A percentile compares a stretch with the other conserved stretches of the same genome.
Conservation (phyloP, 176 grass and related monocot species). For the Hordeum marinum region DNA sequence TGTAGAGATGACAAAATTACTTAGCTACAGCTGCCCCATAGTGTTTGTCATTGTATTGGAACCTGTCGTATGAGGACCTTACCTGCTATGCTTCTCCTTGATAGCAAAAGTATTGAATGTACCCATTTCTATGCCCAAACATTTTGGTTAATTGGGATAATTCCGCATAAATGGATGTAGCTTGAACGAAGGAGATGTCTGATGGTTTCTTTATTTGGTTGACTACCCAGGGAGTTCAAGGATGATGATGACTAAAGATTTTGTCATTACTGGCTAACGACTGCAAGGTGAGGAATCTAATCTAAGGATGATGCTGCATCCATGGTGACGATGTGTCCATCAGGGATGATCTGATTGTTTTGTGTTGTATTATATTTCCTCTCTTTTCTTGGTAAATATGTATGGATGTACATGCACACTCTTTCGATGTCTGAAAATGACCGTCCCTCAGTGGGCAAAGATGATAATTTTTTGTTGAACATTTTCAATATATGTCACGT, state of each 20-base stretch:
- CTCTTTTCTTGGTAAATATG: constrained; percentile 31
- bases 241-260: constrained; percentile 23
- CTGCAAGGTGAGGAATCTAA: neutral
- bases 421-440: neutral
- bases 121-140: neutral
- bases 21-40: neutral
- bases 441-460: neutral
- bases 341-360: constrained; percentile 17
- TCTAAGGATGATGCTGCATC: neutral
- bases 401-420: neutral
- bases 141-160: neutral
- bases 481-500: neutral
- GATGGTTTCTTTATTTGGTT: neutral
- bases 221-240: constrained; percentile 31
- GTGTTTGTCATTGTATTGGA: neutral
- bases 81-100: neutral
- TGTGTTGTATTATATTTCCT: constrained; percentile 24
- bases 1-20: neutral
- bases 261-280: neutral
- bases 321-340: constrained; percentile 10
- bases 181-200: neutral
- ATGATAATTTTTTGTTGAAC: neutral
- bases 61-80: neutral
- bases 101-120: neutral
- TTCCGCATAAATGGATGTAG: neutral